Base-by-base conservation (phyloP, 140 eudicot species). In the Cichorium intybus region DNA sequence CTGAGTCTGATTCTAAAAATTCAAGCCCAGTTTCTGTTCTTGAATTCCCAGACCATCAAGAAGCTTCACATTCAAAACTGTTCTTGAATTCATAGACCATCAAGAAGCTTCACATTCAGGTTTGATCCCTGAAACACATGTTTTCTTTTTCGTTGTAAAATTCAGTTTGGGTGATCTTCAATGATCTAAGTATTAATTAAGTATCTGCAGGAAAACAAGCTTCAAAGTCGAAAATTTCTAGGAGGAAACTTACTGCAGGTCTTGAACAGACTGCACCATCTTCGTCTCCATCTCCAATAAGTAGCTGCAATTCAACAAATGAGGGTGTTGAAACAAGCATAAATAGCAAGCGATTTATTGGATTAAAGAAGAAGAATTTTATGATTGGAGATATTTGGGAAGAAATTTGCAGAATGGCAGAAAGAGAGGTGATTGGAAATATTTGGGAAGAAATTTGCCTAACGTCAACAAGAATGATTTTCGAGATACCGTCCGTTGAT, bases 11-110 rank as follows among this genome's bases (percentile, higher is more conserved):
- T 60, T 81, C 90, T 1, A 79, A 80, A 56, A 75, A 84, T 73
- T 73, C 81, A 29, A 90, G 95, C 56, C 97, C 95, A 6, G 87
- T 84, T 59, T 90, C 95, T 9, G 91, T 87, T 81, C 88, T 87
- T 69, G 85, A 77, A 60, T 76, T 73, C 52, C 62, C 73, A 51
- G 50, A 50, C 53, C 67, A 82, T 60, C 78, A 65, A 47, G 85
- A 74, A 62, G 66, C 37, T n/a, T n/a, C n/a, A n/a, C n/a, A n/a
- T n/a, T n/a, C n/a, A n/a, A n/a, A n/a, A n/a, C n/a, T n/a, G n/a
- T n/a, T n/a, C n/a, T n/a, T n/a, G n/a, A n/a, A n/a, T n/a, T n/a
- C n/a, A n/a, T n/a, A n/a, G n/a, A n/a, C n/a, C n/a, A n/a, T n/a
- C n/a, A n/a, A n/a, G n/a, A n/a, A n/a, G n/a, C n/a, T 71, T 37